Percentiles rank a stretch among this genome's conserved stretches.
These are phyloP conservation scores for Detonula confervacea DNA, from an alignment of 352 stramenopile species.

Conservation along the genomic window DNA sequence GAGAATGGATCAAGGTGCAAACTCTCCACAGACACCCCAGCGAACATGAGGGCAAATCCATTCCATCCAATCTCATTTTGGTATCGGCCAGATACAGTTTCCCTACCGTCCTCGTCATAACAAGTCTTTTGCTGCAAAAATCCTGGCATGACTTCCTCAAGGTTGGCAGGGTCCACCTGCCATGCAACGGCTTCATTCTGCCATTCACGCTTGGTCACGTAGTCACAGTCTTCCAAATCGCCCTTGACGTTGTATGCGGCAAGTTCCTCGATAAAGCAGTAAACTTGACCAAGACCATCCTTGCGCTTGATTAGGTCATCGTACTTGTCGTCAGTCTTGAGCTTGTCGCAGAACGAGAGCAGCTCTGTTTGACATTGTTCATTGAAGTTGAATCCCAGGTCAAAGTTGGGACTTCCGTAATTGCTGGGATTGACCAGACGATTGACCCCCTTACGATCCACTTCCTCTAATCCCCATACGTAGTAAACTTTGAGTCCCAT, in stretches of 20 bases:
- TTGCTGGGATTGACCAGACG: slow-evolving; percentile 48
- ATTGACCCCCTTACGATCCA: slow-evolving; percentile 60
- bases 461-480: slow-evolving; percentile 61
- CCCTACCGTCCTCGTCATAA: slow-evolving; percentile 27
- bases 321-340: slow-evolving; percentile 54
- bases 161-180: slow-evolving; percentile 40
- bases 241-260: slow-evolving; percentile 50
- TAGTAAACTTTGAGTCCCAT: slow-evolving; percentile 56
- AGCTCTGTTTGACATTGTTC: slow-evolving; percentile 60
- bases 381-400: slow-evolving; percentile 54
- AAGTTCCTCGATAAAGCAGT: slow-evolving; percentile 62
- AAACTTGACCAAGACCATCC: slow-evolving; percentile 48
- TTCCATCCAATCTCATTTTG: slow-evolving; percentile 54
- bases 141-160: slow-evolving; percentile 30
- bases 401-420: slow-evolving; percentile 52
- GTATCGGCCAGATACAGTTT: slow-evolving; percentile 50
- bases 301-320: slow-evolving; percentile 54
- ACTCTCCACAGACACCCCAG: slow-evolving; percentile 49
- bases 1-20: slow-evolving; percentile 47
- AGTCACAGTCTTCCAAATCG: slow-evolving; percentile 48
- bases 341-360: slow-evolving; percentile 45
- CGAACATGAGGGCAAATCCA: slow-evolving; percentile 46
- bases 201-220: slow-evolving; percentile 41
- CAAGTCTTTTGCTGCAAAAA: slow-evolving; percentile 56
- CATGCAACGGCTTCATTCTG: slow-evolving; percentile 33